Conservation (phyloP, 1,139 yeast genomes). For the Hemisphaericaspora xylofermentans region DNA sequence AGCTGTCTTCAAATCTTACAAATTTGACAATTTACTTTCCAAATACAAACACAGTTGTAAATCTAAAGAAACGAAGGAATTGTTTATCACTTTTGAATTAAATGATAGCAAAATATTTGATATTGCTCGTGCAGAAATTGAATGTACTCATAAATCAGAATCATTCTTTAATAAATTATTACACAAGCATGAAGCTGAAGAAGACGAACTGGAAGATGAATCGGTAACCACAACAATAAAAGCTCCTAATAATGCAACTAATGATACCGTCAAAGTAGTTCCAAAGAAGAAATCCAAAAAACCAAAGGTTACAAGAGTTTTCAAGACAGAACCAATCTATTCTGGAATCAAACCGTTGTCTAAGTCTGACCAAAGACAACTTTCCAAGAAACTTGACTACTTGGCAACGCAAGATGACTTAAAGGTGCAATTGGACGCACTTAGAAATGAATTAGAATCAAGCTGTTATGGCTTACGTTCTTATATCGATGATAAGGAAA, state of each 20-base stretch:
- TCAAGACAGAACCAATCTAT: slow-evolving; percentile 32
- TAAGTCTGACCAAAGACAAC: slow-evolving; percentile 34
- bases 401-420: slow-evolving; percentile 47
- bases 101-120: slow-evolving; percentile 52
- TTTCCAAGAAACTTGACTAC: slow-evolving; percentile 27
- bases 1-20: slow-evolving; percentile 39
- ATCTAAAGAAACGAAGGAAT: slow-evolving; percentile 30
- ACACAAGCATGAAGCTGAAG: slow-evolving; percentile 20
- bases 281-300: slow-evolving; percentile 20
- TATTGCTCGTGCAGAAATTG: slow-evolving; percentile 40
- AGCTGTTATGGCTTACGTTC: slow-evolving; percentile 57
- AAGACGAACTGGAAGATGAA: slow-evolving; percentile 10
- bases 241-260: slow-evolving; percentile 13
- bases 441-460: slow-evolving; percentile 57
- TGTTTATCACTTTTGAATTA: slow-evolving; percentile 46
- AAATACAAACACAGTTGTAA: slow-evolving; percentile 47
- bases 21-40: slow-evolving; percentile 29
- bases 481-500: slow-evolving; percentile 50
- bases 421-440: slow-evolving; percentile 46
- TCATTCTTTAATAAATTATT: slow-evolving; percentile 28
- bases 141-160: slow-evolving; percentile 28
- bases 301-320: slow-evolving; percentile 18
- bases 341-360: slow-evolving; percentile 48
- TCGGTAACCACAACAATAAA: slow-evolving; percentile 5
- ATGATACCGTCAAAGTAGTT: slow-evolving; percentile 18